phyloP scores from a whole-genome alignment of 1,284 basidiomycete species.

The Rhodotorula sp. region DNA sequence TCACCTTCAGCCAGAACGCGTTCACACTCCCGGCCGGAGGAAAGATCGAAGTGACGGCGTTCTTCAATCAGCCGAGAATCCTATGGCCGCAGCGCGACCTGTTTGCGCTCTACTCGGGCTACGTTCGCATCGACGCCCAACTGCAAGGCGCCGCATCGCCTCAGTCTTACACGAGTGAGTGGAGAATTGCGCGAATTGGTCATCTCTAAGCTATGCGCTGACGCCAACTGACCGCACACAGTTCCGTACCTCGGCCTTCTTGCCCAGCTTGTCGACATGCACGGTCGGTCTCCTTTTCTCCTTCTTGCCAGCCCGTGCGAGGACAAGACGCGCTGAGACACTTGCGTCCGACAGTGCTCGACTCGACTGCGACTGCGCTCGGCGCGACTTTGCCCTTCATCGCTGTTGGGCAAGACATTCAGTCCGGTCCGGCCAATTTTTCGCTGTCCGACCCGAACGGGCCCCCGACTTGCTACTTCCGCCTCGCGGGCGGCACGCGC shows the following conservation, averaged over 20 bases:
- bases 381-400: slow-evolving; percentile 29
- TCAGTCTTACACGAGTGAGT: neutral
- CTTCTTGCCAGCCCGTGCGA: no score
- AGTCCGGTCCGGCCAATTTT: neutral
- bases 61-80: slow-evolving; percentile 21
- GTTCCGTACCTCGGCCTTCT: slow-evolving; percentile 40
- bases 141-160: neutral
- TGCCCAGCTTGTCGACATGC: slow-evolving; percentile 36
- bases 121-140: slow-evolving; percentile 5
- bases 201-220: no score
- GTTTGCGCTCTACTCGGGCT: slow-evolving; percentile 42
- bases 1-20: slow-evolving; percentile 9
- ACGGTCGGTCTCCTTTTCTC: neutral
- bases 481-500: slow-evolving; percentile 21
- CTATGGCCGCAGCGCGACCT: neutral
- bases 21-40: slow-evolving; percentile 14
- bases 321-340: neutral
- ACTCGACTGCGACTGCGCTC: slow-evolving; percentile 31
- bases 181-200: neutral
- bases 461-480: neutral
- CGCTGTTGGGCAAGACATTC: slow-evolving; percentile 21
- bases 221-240: neutral
- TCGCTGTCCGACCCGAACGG: neutral
- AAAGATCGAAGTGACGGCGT: slow-evolving; percentile 5
- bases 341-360: slow-evolving; percentile 17